A percentile compares a stretch with the other conserved stretches of the same genome.
These are phyloP conservation scores for Blakeslea trispora DNA, from an alignment of 371 early-diverging fungal species.

Conservation along the genomic window DNA sequence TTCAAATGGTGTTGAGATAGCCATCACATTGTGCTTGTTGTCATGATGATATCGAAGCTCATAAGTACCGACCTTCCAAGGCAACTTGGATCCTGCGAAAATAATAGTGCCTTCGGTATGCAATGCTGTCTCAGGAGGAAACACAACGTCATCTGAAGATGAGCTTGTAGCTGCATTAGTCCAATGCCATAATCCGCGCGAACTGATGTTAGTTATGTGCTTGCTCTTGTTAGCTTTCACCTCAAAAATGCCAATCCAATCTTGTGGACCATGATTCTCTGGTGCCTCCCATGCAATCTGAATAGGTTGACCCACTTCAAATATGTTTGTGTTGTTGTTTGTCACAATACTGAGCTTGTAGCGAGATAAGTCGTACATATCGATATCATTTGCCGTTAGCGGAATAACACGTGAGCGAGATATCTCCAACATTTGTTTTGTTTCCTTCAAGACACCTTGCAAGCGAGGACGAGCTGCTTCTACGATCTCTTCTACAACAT, in stretches of 20 bases:
- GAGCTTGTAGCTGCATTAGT: conserved; percentile 12
- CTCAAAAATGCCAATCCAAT: conserved; percentile 94
- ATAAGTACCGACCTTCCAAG: conserved; percentile 85
- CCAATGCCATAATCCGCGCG: conserved; percentile 71
- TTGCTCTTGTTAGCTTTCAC: conserved; percentile 69
- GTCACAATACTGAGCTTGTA: conserved; percentile 43
- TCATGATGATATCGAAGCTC: conserved; percentile 91
- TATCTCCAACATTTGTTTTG: conserved; percentile 52
- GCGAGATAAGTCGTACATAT: conserved; percentile 50
- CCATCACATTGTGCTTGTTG: conserved; percentile 83
- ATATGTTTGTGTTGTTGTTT: conserved; percentile 19
- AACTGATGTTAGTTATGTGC: conserved; percentile 74
- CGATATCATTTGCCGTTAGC: conserved; percentile 49
- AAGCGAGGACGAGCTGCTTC: conserved; percentile 55
- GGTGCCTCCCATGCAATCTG: conserved; percentile 74
- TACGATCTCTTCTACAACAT: conserved; percentile 56
- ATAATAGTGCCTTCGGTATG: conserved; percentile 42
- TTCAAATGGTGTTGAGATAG: conserved; percentile 76
- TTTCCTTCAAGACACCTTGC: conserved; percentile 62
- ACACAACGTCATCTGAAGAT: conserved; percentile 13
- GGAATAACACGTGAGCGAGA: conserved; percentile 49
- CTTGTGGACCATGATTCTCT: conserved; percentile 66
- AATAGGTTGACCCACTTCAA: conserved; percentile 74
- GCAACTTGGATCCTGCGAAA: conserved; percentile 67
- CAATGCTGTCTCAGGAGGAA: conserved; percentile 28